Evolutionary conservation across 2,329 filamentous ascomycete species (phyloP).

Genomic region (Plenodomus biglobosus): DNA sequence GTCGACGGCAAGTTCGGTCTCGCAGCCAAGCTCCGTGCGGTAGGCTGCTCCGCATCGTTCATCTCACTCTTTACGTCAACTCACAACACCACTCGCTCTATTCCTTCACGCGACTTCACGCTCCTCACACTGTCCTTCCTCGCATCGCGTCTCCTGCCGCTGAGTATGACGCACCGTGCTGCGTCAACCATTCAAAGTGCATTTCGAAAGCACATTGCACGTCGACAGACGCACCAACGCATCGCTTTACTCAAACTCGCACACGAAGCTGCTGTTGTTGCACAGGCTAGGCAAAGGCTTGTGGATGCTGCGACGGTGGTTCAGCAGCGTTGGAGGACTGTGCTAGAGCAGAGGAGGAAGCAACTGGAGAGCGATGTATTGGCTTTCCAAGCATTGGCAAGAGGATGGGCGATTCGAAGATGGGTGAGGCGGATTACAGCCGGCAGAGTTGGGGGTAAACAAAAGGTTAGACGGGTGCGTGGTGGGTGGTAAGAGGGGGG

Average conservation of each 20-base stretch:
- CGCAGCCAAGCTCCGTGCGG: conserved; percentile 41
- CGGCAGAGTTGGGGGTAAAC: conserved; percentile 33
- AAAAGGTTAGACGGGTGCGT: conserved; percentile 39
- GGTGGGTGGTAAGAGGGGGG: conserved; percentile 36
- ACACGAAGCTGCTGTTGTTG: conserved; percentile 51
- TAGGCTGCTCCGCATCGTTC: conserved; percentile 51
- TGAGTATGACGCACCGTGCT: conserved; percentile 53
- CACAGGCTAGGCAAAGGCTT: conserved; percentile 48
- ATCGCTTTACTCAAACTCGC: conserved; percentile 48
- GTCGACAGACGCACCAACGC: conserved; percentile 35
- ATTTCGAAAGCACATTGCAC: conserved; percentile 48
- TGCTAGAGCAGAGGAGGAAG: conserved; percentile 41
- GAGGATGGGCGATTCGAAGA: conserved; percentile 46
- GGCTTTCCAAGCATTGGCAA: conserved; percentile 48
- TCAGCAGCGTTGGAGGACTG: conserved; percentile 49
- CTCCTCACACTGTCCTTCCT: conserved; percentile 61
- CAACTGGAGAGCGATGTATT: conserved; percentile 43
- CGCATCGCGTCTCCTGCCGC: conserved; percentile 58
- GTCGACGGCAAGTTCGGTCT: conserved; percentile 21
- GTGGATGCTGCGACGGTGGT: conserved; percentile 46
- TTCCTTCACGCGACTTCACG: conserved; percentile 59
- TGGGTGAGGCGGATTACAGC: conserved; percentile 30
- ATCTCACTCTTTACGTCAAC: conserved; percentile 46
- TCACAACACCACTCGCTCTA: conserved; percentile 31
- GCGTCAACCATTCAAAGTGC: conserved; percentile 56